Evolutionary conservation across 257 asterid species (phyloP).

Genomic region (Capsicum baccatum): DNA sequence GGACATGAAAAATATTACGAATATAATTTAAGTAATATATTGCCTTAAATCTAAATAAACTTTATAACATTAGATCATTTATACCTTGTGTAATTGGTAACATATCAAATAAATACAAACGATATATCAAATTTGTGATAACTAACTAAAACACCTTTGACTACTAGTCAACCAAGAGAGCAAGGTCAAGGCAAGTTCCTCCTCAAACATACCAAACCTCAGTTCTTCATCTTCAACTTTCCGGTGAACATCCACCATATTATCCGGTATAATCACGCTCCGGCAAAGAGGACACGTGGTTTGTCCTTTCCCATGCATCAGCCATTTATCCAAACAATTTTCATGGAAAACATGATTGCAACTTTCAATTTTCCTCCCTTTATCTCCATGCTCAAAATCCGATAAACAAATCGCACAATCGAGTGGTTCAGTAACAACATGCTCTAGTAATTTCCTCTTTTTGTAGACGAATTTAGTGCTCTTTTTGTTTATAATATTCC

Average conservation of each 20-base stretch:
- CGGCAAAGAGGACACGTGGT: constrained; percentile 18
- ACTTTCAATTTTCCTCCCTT: background rate
- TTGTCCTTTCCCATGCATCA: constrained; percentile 8
- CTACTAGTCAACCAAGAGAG: constrained; percentile 25
- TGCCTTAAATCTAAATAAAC: too few relatives aligned
- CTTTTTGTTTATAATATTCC: constrained; percentile 42
- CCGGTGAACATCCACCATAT: constrained; percentile 21
- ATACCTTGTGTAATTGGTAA: too few relatives aligned
- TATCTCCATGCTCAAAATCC: background rate
- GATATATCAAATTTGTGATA: background rate
- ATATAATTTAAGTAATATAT: too few relatives aligned
- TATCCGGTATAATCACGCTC: constrained; percentile 22
- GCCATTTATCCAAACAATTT: constrained; percentile 5
- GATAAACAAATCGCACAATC: constrained; percentile 22
- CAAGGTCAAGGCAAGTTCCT: constrained; percentile 35
- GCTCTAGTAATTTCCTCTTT: background rate
- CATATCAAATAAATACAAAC: background rate
- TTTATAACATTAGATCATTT: too few relatives aligned
- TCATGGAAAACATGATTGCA: background rate
- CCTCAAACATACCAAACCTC: background rate
- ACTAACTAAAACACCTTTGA: background rate
- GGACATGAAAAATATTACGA: too few relatives aligned
- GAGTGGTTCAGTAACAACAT: background rate
- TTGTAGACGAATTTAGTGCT: constrained; percentile 45
- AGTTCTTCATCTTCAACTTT: constrained; percentile 3